Conservation (phyloP, 441 rosid genomes). For the Pelargonium australe region DNA sequence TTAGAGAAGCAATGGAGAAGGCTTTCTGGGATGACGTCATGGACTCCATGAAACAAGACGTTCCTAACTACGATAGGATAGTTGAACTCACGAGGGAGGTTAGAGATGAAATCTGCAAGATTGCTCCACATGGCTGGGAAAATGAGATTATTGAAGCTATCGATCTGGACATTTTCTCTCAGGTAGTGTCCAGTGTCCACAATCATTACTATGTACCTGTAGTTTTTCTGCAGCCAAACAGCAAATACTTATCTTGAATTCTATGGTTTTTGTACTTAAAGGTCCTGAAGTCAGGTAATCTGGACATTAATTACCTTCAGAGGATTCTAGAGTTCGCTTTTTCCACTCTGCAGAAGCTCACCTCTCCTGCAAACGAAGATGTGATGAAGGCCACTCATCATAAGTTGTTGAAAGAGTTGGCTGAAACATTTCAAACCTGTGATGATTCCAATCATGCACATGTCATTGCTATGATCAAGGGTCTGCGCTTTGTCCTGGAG, state of each 20-base stretch:
- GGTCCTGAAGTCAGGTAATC: conserved; percentile 64
- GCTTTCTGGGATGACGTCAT: conserved; percentile 80
- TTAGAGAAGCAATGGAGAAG: conserved; percentile 69
- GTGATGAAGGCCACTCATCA: conserved; percentile 46
- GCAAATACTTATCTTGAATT: background rate
- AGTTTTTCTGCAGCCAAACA: no score
- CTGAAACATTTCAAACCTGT: conserved; percentile 41
- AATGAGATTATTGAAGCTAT: conserved; percentile 60
- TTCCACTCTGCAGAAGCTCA: conserved; percentile 64
- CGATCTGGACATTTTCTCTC: conserved; percentile 71
- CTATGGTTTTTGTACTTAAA: conserved; percentile 15
- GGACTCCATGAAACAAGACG: conserved; percentile 56
- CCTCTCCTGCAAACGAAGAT: conserved; percentile 65
- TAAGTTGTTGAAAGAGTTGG: conserved; percentile 53
- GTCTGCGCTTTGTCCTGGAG: conserved; percentile 75
- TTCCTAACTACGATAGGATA: conserved; percentile 54
- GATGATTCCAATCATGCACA: conserved; percentile 43
- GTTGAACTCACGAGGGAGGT: conserved; percentile 80
- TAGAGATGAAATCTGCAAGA: conserved; percentile 74
- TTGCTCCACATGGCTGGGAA: conserved; percentile 83
- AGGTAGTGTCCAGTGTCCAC: conserved; percentile 33
- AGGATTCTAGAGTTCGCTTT: conserved; percentile 74
- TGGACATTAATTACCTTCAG: conserved; percentile 70
- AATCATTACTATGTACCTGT: no score
- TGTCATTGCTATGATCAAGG: conserved; percentile 63